These are phyloP conservation scores for Cercophora samala DNA, from an alignment of 495 filamentous ascomycete species.

Conservation along the genomic window DNA sequence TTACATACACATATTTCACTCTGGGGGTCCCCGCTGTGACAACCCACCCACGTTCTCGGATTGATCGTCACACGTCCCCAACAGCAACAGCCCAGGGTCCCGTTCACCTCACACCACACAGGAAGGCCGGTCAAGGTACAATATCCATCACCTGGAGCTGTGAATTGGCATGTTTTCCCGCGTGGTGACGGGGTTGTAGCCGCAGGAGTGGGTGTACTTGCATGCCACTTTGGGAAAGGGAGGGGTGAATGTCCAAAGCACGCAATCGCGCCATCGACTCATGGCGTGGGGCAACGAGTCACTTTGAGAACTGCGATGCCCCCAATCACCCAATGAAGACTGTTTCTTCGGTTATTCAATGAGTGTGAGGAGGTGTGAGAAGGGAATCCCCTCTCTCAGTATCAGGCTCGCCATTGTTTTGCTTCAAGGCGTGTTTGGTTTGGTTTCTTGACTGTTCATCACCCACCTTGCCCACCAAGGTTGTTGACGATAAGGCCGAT, in stretches of 20 bases:
- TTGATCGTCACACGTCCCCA: constrained; percentile 8
- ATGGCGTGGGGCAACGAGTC: constrained; percentile 28
- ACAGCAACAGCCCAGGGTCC: background rate
- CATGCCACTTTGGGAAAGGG: constrained; percentile 21
- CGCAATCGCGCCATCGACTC: constrained; percentile 37
- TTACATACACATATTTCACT: constrained; percentile 3
- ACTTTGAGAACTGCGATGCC: background rate
- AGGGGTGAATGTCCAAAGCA: constrained; percentile 34
- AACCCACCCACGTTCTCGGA: constrained; percentile 2
- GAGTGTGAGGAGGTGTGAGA: background rate
- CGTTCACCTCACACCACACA: constrained; percentile 2
- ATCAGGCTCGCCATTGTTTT: background rate
- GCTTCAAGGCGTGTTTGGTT: background rate
- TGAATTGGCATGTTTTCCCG: constrained; percentile 6
- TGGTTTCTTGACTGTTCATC: background rate
- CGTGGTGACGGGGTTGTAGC: constrained; percentile 11
- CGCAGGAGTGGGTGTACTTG: background rate
- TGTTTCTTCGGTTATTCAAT: background rate
- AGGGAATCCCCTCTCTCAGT: background rate
- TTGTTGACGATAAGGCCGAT: background rate
- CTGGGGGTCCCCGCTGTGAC: background rate
- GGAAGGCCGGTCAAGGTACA: constrained; percentile 8
- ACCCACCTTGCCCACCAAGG: background rate
- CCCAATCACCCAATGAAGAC: background rate
- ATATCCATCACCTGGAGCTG: constrained; percentile 22